phyloP scores from a whole-genome alignment of 169 alveolate species.

The Plasmodium coatneyi region DNA sequence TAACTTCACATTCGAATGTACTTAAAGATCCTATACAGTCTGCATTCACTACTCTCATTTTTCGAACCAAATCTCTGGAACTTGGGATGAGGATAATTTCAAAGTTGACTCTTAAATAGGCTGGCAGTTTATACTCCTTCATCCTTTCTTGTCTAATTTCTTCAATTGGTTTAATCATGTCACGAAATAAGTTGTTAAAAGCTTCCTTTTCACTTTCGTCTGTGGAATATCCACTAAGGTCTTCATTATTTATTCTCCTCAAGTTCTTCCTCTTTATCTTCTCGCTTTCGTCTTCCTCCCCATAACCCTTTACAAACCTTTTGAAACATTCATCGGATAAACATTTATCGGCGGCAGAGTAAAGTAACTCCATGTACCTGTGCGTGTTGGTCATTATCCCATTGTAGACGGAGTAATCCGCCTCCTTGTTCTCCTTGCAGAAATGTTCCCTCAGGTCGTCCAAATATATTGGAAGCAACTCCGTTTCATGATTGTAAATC shows the following conservation, averaged over 20 bases:
- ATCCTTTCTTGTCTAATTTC: constrained; percentile 79
- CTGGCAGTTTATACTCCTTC: constrained; percentile 88
- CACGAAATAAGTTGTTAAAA: constrained; percentile 64
- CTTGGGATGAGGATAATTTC: constrained; percentile 85
- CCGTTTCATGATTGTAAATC: constrained; percentile 65
- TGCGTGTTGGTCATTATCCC: constrained; percentile 84
- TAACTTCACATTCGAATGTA: constrained; percentile 91
- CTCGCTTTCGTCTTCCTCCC: constrained; percentile 66
- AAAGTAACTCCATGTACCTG: constrained; percentile 82
- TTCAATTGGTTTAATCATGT: constrained; percentile 53
- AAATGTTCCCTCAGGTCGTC: constrained; percentile 63
- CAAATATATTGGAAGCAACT: constrained; percentile 61
- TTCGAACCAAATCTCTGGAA: constrained; percentile 82
- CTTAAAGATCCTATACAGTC: constrained; percentile 91
- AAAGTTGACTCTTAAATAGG: constrained; percentile 77
- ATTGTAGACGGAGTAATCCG: constrained; percentile 77
- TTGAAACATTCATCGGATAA: constrained; percentile 59
- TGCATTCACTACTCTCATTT: constrained; percentile 93
- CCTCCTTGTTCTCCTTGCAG: constrained; percentile 56
- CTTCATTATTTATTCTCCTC: constrained; percentile 69
- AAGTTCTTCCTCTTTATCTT: constrained; percentile 29
- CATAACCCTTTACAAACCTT: constrained; percentile 57
- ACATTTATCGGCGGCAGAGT: constrained; percentile 81
- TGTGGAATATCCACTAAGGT: constrained; percentile 43
- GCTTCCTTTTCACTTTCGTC: constrained; percentile 76